A percentile compares a stretch with the other conserved stretches of the same genome.
These are phyloP conservation scores for Craspedostauros australis DNA, from an alignment of 108 stramenopile species.

Conservation along the genomic window DNA sequence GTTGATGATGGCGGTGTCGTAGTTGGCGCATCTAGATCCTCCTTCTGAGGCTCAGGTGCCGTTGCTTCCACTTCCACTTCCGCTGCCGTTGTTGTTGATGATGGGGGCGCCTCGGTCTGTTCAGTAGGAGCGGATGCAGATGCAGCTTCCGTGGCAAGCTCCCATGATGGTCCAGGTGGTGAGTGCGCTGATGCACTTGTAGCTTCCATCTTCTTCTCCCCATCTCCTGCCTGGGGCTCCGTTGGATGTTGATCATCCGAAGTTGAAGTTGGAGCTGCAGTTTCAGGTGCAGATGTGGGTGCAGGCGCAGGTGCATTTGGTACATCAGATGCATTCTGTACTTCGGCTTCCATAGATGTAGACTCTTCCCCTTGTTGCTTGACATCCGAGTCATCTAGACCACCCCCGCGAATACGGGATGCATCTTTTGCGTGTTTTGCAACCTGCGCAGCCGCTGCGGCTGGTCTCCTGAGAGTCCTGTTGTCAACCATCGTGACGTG, in stretches of 20 bases:
- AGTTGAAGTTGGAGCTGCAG: neutral
- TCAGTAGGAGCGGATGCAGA: neutral
- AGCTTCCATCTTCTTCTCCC: neutral
- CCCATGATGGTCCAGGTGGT: neutral
- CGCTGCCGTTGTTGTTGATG: neutral
- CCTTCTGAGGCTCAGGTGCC: neutral
- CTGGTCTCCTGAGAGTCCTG: constrained; percentile 3
- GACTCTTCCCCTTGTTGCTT: no score
- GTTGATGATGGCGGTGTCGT: neutral
- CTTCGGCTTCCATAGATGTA: constrained; percentile 3
- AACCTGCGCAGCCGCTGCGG: neutral
- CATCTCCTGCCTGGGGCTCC: neutral
- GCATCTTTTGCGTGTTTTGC: neutral
- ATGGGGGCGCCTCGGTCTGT: neutral
- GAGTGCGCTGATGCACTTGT: no score
- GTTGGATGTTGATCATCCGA: neutral
- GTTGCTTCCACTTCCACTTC: neutral
- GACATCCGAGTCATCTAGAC: constrained; percentile 16
- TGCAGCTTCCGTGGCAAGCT: neutral
- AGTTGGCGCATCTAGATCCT: neutral
- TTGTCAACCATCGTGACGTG: constrained; percentile 14
- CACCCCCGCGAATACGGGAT: constrained; percentile 45
- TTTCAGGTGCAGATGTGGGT: constrained; percentile 2
- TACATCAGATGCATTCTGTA: neutral
- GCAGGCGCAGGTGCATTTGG: neutral